These are phyloP conservation scores for Viridothelium virens DNA, from an alignment of 495 filamentous ascomycete species.

Conservation along the genomic window DNA sequence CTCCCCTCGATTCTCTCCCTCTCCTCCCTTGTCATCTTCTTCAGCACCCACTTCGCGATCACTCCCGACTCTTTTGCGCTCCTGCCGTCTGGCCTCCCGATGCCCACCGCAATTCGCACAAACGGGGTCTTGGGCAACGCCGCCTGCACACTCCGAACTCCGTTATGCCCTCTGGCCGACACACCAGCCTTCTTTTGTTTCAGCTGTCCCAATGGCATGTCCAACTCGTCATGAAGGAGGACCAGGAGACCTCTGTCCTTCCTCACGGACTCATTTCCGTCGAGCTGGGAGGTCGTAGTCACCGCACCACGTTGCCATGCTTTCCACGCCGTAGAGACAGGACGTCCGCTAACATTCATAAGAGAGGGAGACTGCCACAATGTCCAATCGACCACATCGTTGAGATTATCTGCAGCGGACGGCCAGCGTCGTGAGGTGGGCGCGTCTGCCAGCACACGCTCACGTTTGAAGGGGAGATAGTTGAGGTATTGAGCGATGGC, in stretches of 20 bases:
- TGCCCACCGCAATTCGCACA: slow-evolving; percentile 59
- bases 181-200: slow-evolving; percentile 51
- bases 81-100: slow-evolving; percentile 52
- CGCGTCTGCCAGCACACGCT: slow-evolving; percentile 38
- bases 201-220: slow-evolving; percentile 58
- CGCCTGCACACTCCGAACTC: slow-evolving; percentile 58
- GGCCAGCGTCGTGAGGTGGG: slow-evolving; percentile 27
- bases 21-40: slow-evolving; percentile 50
- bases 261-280: not conserved
- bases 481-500: slow-evolving; percentile 34
- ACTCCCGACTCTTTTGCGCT: slow-evolving; percentile 45
- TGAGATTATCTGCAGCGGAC: slow-evolving; percentile 19
- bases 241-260: slow-evolving; percentile 46
- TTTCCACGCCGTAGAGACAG: slow-evolving; percentile 30
- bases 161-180: slow-evolving; percentile 66
- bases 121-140: slow-evolving; percentile 41
- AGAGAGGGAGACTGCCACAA: slow-evolving; percentile 59
- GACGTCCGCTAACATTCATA: slow-evolving; percentile 58
- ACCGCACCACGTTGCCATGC: slow-evolving; percentile 17
- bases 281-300: not conserved
- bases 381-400: slow-evolving; percentile 44
- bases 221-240: slow-evolving; percentile 78
- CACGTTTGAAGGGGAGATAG: slow-evolving; percentile 40
- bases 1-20: slow-evolving; percentile 43
- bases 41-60: slow-evolving; percentile 62